Conservation (phyloP, 73 alveolate genomes). For the Paramecium caudatum region DNA sequence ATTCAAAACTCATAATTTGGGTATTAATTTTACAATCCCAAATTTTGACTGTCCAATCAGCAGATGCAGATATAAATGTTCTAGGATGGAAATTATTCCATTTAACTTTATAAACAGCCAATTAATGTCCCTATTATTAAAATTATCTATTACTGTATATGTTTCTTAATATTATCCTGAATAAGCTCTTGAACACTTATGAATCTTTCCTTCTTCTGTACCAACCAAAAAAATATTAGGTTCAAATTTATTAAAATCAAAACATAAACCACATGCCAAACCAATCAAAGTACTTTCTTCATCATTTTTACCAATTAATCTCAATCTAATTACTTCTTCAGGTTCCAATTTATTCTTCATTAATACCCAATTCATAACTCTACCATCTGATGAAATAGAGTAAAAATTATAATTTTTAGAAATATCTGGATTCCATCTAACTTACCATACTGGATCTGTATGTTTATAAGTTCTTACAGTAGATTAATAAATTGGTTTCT, state of each 20-base stretch:
- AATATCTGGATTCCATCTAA: constrained; percentile 96
- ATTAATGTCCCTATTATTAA: constrained; percentile 92
- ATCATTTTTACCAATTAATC: constrained; percentile 89
- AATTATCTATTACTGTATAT: constrained; percentile 74
- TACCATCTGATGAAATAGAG: constrained; percentile 99
- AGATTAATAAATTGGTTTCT: constrained; percentile 95
- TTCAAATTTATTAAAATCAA: constrained; percentile 96
- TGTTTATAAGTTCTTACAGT: constrained; percentile 99
- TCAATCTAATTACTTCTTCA: constrained; percentile 89
- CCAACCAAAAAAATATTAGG: constrained; percentile 99
- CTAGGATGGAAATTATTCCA: constrained; percentile 99
- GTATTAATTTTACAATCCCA: constrained; percentile 97
- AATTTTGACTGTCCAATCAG: constrained; percentile 99
- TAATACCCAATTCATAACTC: constrained; percentile 98
- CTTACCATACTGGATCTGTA: constrained; percentile 99
- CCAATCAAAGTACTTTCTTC: constrained; percentile 92
- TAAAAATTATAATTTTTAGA: constrained; percentile 89
- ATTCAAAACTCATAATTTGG: constrained; percentile 98
- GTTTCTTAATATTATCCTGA: constrained; percentile 96
- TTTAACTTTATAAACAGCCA: constrained; percentile 98
- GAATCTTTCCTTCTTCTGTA: constrained; percentile 99
- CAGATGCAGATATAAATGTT: constrained; percentile 97
- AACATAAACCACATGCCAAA: constrained; percentile 99
- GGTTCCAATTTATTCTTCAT: constrained; percentile 97
- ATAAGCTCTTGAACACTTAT: constrained; percentile 99